Evolutionary conservation across 2,329 filamentous ascomycete genomes (phyloP).

Genomic region (Knufia fluminis): DNA sequence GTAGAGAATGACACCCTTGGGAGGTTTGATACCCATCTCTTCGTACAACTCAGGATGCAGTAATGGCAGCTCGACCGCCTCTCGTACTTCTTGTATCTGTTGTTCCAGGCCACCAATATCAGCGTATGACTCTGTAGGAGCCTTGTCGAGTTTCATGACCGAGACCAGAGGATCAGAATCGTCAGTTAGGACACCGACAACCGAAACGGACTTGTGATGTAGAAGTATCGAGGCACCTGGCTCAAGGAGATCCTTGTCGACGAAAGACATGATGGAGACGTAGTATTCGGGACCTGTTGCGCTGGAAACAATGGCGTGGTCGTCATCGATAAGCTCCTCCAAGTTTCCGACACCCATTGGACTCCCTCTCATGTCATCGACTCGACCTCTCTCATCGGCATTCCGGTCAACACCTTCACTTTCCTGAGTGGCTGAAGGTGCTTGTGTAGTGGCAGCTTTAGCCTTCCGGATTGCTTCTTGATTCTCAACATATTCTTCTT

Average conservation of each 20-base stretch:
- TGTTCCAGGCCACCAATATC: conserved; percentile 93
- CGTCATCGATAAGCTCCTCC: conserved; percentile 98
- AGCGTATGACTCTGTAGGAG: conserved; percentile 93
- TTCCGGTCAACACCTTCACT: conserved; percentile 74
- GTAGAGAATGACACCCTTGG: conserved; percentile 98
- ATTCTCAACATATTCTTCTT: conserved; percentile 98
- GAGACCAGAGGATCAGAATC: conserved; percentile 91
- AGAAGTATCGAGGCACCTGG: conserved; percentile 90
- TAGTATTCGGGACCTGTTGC: conserved; percentile 98
- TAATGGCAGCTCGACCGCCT: conserved; percentile 90
- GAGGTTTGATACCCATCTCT: conserved; percentile 99
- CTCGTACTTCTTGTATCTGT: conserved; percentile 95
- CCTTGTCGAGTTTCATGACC: conserved; percentile 99
- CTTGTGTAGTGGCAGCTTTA: conserved; percentile 62
- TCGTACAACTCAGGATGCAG: conserved; percentile 96
- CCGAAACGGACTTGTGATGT: conserved; percentile 96
- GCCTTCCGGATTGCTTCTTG: conserved; percentile 92
- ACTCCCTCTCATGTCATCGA: conserved; percentile 97
- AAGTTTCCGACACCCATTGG: conserved; percentile 97
- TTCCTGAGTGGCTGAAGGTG: conserved; percentile 51
- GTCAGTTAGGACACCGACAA: conserved; percentile 93
- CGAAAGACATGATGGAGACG: conserved; percentile 99
- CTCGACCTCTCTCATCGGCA: conserved; percentile 86
- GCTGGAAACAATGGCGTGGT: conserved; percentile 96
- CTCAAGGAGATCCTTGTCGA: conserved; percentile 96